Conservation (phyloP, 139 green algal species). For the Coelastrella sp. region DNA sequence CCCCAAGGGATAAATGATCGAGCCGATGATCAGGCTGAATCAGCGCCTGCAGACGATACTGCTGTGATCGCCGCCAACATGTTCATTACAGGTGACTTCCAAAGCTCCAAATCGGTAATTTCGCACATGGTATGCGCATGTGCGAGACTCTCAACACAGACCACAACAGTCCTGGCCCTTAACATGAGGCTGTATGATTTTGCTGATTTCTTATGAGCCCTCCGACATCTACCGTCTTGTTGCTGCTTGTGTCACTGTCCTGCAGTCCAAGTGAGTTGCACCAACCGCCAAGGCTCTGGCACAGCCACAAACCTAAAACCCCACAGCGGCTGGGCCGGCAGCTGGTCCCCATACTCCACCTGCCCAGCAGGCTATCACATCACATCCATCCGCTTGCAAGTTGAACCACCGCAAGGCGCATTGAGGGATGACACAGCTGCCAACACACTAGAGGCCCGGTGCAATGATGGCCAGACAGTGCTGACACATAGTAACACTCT, state of each 20-base stretch:
- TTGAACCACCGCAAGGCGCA: not conserved
- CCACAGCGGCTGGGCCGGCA: not conserved
- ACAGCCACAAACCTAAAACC: not conserved
- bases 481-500: not conserved
- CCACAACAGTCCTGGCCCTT: too few species aligned
- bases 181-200: not conserved
- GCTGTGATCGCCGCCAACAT: too few species aligned
- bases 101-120: too few species aligned
- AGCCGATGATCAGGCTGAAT: not conserved
- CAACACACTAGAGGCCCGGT: not conserved
- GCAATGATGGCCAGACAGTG: not conserved
- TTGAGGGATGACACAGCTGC: not conserved
- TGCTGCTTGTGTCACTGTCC: not conserved
- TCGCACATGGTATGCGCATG: too few species aligned
- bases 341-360: not conserved
- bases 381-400: not conserved
- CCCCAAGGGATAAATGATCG: not conserved
- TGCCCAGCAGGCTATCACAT: not conserved
- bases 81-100: too few species aligned
- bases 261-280: not conserved
- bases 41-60: too few species aligned
- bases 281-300: not conserved
- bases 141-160: too few species aligned
- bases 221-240: not conserved
- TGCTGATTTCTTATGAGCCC: not conserved